A percentile compares a stretch with the other conserved stretches of the same genome.
These are phyloP conservation scores for Diaporthe australafricana DNA, from an alignment of 2,329 filamentous ascomycete species.

Conservation along the genomic window DNA sequence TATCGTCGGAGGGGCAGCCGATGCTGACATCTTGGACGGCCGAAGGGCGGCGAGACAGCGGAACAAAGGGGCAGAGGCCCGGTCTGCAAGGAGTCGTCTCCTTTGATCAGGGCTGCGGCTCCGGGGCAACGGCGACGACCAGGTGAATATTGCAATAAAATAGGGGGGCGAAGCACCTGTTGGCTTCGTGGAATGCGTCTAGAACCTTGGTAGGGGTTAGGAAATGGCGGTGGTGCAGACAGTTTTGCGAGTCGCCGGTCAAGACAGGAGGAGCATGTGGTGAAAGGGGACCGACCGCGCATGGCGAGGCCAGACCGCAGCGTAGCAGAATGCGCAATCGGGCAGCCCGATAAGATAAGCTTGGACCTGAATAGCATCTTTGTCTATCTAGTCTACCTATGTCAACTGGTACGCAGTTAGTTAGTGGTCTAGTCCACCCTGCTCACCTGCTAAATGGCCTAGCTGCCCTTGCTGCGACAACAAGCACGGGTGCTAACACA, in stretches of 20 bases:
- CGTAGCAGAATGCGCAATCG: constrained; percentile 27
- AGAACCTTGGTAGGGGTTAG: constrained; percentile 28
- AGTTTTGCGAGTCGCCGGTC: constrained; percentile 7
- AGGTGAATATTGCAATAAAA: not conserved
- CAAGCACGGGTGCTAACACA: not conserved
- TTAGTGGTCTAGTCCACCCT: not conserved
- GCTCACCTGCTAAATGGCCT: not conserved
- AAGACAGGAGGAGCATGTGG: not conserved
- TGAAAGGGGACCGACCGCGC: constrained; percentile 7
- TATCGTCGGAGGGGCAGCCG: constrained; percentile 32
- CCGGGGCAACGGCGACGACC: not conserved
- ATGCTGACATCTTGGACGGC: constrained; percentile 49
- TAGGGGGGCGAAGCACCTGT: not conserved
- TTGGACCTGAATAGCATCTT: constrained; percentile 23
- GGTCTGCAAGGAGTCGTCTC: constrained; percentile 7
- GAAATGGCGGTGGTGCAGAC: constrained; percentile 34
- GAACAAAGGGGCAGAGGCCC: constrained; percentile 30
- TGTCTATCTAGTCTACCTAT: not conserved
- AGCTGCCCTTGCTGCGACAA: not conserved
- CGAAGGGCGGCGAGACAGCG: constrained; percentile 14
- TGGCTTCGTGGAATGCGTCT: constrained; percentile 5
- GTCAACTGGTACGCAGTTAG: not conserved
- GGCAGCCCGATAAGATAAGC: constrained; percentile 22
- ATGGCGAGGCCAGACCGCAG: constrained; percentile 19
- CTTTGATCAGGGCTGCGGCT: constrained; percentile 8